A percentile compares a stretch with the other conserved stretches of the same genome.
These are phyloP conservation scores for Saturnispora saitoi DNA, from an alignment of 805 yeast genomes.

Conservation along the genomic window DNA sequence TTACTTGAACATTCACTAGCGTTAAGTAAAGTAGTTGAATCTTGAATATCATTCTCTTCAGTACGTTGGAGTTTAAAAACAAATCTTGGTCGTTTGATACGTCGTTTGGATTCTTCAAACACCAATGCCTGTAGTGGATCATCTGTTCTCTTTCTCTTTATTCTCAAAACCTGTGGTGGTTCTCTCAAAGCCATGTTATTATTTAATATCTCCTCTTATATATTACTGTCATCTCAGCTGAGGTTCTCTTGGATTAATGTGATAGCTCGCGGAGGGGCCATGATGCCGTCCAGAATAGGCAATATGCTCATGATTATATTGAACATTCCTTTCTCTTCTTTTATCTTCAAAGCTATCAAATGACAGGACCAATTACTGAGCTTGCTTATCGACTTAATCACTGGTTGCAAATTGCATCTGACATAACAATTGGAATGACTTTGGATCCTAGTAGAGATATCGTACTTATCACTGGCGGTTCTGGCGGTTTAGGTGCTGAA, in stretches of 20 bases:
- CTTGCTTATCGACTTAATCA: slow-evolving; percentile 22
- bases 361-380: slow-evolving; percentile 26
- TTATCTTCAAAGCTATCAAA: background rate
- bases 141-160: slow-evolving; percentile 78
- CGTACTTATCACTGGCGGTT: slow-evolving; percentile 78
- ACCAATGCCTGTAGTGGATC: slow-evolving; percentile 81
- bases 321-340: background rate
- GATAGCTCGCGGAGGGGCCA: slow-evolving; percentile 1
- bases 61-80: slow-evolving; percentile 43
- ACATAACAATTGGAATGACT: slow-evolving; percentile 39
- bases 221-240: no score
- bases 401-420: slow-evolving; percentile 27
- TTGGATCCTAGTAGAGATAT: slow-evolving; percentile 50
- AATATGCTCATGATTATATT: background rate
- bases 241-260: background rate
- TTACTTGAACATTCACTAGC: slow-evolving; percentile 4
- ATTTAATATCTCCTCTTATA: background rate
- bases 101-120: slow-evolving; percentile 30
- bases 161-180: slow-evolving; percentile 62
- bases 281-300: background rate
- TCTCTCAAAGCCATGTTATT: slow-evolving; percentile 8
- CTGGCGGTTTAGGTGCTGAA: slow-evolving; percentile 68
- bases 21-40: slow-evolving; percentile 17
- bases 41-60: slow-evolving; percentile 28
- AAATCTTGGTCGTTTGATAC: slow-evolving; percentile 20